Percentiles rank a stretch among this genome's conserved stretches.
phyloP scores from a whole-genome alignment of 2,329 filamentous ascomycete species.

The Aspergillus sp. region DNA sequence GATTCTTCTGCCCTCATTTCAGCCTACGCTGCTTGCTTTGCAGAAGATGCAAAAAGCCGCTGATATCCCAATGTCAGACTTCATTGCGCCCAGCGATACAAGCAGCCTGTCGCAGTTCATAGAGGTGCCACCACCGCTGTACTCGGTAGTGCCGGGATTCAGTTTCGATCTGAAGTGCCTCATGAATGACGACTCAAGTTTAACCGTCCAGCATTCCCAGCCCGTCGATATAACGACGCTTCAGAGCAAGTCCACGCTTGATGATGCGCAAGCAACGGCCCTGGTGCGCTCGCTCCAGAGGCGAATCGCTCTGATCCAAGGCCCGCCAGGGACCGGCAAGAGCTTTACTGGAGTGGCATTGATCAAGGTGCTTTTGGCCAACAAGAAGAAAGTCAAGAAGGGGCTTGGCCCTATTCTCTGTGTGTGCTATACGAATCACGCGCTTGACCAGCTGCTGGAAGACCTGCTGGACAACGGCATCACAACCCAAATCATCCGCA shows the following conservation, averaged over 20 bases:
- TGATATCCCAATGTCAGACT: slow-evolving; percentile 51
- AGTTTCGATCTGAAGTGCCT: slow-evolving; percentile 40
- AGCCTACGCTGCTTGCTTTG: slow-evolving; percentile 56
- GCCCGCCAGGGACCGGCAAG: slow-evolving; percentile 31
- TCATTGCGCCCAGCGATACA: slow-evolving; percentile 39
- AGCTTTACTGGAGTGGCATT: slow-evolving; percentile 28
- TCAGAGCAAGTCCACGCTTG: slow-evolving; percentile 18
- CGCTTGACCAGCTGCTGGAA: slow-evolving; percentile 60
- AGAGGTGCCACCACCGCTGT: slow-evolving; percentile 48
- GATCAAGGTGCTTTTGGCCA: slow-evolving; percentile 26
- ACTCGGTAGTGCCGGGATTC: slow-evolving; percentile 52
- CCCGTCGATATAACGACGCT: slow-evolving; percentile 20
- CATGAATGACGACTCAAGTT: slow-evolving; percentile 25
- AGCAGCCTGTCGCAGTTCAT: slow-evolving; percentile 12
- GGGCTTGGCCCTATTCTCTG: slow-evolving; percentile 49
- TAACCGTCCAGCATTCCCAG: slow-evolving; percentile 12
- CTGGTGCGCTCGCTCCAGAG: slow-evolving; percentile 19
- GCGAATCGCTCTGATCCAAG: slow-evolving; percentile 26
- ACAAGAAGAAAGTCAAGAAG: slow-evolving; percentile 11
- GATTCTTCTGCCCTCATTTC: slow-evolving; percentile 59
- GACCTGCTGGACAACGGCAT: slow-evolving; percentile 49
- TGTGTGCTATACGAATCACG: slow-evolving; percentile 55
- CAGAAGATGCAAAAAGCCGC: slow-evolving; percentile 51
- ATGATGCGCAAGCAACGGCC: slow-evolving; percentile 22
- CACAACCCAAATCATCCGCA: slow-evolving; percentile 55